Evolutionary conservation across 2,329 filamentous ascomycete genomes (phyloP).

Genomic region (Curvularia sp.): DNA sequence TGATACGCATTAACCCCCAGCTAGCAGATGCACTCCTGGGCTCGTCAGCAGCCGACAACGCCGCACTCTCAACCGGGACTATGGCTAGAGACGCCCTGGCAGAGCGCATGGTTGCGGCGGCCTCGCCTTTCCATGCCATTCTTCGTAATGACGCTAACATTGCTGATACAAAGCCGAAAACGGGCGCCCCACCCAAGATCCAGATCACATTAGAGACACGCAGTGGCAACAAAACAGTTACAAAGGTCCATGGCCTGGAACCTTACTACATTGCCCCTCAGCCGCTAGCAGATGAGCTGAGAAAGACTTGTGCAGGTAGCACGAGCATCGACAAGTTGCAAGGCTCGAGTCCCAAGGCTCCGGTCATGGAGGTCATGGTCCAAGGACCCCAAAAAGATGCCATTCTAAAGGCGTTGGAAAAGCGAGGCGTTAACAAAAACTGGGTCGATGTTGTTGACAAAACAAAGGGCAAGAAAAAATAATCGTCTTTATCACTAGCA

Average conservation of each 20-base stretch:
- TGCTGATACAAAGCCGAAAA: conserved; percentile 62
- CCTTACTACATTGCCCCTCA: conserved; percentile 66
- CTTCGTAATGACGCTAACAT: conserved; percentile 56
- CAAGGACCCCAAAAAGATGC: conserved; percentile 71
- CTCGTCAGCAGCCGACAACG: conserved; percentile 60
- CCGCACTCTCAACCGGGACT: conserved; percentile 63
- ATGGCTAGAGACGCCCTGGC: conserved; percentile 67
- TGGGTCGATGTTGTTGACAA: conserved; percentile 73
- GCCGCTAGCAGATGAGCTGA: conserved; percentile 68
- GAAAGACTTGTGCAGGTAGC: conserved; percentile 72
- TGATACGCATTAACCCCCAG: conserved; percentile 67
- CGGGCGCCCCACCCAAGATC: conserved; percentile 66
- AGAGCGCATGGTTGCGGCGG: conserved; percentile 64
- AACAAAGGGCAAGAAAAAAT: conserved; percentile 68
- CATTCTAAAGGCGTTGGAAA: conserved; percentile 65
- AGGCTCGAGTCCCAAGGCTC: conserved; percentile 66
- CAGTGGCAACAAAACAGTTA: conserved; percentile 71
- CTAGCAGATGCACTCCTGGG: conserved; percentile 69
- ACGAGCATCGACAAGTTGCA: conserved; percentile 68
- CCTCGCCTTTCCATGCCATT: conserved; percentile 65
- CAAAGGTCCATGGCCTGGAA: conserved; percentile 67
- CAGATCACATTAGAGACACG: conserved; percentile 67
- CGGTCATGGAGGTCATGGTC: conserved; percentile 70
- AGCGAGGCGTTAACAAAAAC: conserved; percentile 63
- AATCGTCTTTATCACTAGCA: background rate